phyloP scores from a whole-genome alignment of 768 basidiomycete species.

The Termitomyces sp. region DNA sequence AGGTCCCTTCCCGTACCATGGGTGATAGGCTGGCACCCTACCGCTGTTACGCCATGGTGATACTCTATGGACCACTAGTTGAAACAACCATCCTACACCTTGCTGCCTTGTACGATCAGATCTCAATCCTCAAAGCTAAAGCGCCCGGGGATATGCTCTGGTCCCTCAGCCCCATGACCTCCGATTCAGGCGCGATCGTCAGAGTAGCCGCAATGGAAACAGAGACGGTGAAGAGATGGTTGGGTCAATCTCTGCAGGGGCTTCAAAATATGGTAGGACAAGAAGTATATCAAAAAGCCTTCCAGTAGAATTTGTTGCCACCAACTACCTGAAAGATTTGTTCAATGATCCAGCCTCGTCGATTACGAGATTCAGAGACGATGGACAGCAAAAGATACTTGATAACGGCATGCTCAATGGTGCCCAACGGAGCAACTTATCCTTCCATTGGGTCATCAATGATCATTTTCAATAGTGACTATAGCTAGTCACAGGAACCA shows the following conservation, averaged over 20 bases:
- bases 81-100: slow-evolving; percentile 46
- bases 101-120: slow-evolving; percentile 41
- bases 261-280: slow-evolving; percentile 54
- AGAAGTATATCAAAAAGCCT: slow-evolving; percentile 64
- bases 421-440: no score
- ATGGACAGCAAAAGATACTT: no score
- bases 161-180: slow-evolving; percentile 65
- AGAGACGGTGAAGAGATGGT: slow-evolving; percentile 70
- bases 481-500: no score
- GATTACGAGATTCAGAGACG: no score
- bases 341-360: no score
- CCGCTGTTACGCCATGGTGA: slow-evolving; percentile 84
- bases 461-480: no score
- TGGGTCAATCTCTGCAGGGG: slow-evolving; percentile 49
- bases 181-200: slow-evolving; percentile 48
- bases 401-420: no score
- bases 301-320: slow-evolving; percentile 31
- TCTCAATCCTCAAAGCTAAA: slow-evolving; percentile 61
- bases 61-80: slow-evolving; percentile 72
- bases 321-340: neutral
- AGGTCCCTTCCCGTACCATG: slow-evolving; percentile 43
- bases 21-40: slow-evolving; percentile 71
- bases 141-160: slow-evolving; percentile 69
- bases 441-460: no score
- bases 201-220: slow-evolving; percentile 75